Conservation (phyloP, 2,329 filamentous ascomycete species). For the Ophiostoma perfectum region DNA sequence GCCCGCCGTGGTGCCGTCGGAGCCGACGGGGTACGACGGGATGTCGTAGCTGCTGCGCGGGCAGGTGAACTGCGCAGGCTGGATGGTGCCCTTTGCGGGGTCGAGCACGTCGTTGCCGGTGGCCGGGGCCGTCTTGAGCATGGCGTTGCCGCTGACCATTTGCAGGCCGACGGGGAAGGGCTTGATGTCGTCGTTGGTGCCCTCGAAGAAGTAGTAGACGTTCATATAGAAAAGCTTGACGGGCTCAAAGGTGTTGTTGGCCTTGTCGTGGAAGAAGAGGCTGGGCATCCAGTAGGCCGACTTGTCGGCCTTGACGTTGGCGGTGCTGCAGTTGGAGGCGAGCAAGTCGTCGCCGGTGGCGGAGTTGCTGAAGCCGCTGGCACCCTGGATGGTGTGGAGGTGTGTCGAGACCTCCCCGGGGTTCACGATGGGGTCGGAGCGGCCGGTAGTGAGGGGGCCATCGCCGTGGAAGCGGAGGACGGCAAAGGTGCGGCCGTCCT, state of each 20-base stretch:
- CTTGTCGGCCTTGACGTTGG: constrained; percentile 61
- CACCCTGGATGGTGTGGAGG: constrained; percentile 66
- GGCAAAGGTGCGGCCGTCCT: constrained; percentile 52
- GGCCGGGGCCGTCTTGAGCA: constrained; percentile 51
- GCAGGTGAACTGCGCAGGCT: constrained; percentile 56
- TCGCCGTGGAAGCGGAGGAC: constrained; percentile 67
- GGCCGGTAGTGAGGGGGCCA: constrained; percentile 55
- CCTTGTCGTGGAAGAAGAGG: constrained; percentile 61
- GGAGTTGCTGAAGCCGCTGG: constrained; percentile 58
- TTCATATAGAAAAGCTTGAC: constrained; percentile 69
- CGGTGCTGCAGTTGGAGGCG: constrained; percentile 64
- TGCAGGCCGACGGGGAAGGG: constrained; percentile 66
- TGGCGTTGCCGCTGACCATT: constrained; percentile 63
- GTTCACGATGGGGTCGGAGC: constrained; percentile 62
- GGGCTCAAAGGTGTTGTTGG: constrained; percentile 57
- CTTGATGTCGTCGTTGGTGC: constrained; percentile 58
- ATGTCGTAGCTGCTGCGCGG: constrained; percentile 46
- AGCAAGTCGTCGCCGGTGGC: constrained; percentile 57
- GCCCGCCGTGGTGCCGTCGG: constrained; percentile 51
- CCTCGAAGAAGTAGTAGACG: constrained; percentile 70
- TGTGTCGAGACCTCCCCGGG: constrained; percentile 56
- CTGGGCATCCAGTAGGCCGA: constrained; percentile 74
- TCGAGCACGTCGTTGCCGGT: constrained; percentile 47
- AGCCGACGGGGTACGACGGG: constrained; percentile 49
- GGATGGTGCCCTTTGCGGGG: constrained; percentile 46